phyloP scores from a whole-genome alignment of 768 basidiomycete genomes.

The Cystobasidium ongulense region DNA sequence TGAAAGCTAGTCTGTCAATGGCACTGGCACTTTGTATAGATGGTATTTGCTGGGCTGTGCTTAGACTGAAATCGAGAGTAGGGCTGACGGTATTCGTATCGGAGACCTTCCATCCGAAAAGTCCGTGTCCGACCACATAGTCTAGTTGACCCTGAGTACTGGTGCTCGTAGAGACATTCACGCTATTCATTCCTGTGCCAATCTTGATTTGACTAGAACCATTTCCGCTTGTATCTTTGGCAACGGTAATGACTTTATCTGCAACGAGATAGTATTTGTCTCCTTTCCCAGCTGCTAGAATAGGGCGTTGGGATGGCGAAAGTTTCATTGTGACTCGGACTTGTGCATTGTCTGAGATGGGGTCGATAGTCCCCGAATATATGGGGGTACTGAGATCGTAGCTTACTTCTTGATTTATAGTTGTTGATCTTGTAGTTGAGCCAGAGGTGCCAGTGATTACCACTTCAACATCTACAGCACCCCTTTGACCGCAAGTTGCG shows the following conservation, averaged over 20 bases:
- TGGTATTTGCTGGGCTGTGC: neutral
- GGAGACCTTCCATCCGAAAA: slow-evolving; percentile 14
- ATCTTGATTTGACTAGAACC: slow-evolving; percentile 21
- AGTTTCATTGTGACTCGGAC: slow-evolving; percentile 21
- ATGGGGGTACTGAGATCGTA: slow-evolving; percentile 58
- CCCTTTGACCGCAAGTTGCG: slow-evolving; percentile 70
- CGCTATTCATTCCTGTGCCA: slow-evolving; percentile 46
- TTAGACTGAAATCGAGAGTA: neutral
- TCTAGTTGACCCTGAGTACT: neutral
- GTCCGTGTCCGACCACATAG: slow-evolving; percentile 18
- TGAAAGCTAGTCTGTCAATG: slow-evolving; percentile 37
- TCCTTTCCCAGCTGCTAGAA: slow-evolving; percentile 55
- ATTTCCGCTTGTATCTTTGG: slow-evolving; percentile 51
- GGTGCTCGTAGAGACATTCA: slow-evolving; percentile 30
- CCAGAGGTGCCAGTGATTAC: slow-evolving; percentile 59
- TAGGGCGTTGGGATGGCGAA: slow-evolving; percentile 61
- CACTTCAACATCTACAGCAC: slow-evolving; percentile 70
- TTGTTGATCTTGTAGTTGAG: slow-evolving; percentile 59
- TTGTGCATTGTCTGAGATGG: slow-evolving; percentile 50
- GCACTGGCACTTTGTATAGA: slow-evolving; percentile 35
- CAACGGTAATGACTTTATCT: slow-evolving; percentile 66
- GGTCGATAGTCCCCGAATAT: slow-evolving; percentile 76
- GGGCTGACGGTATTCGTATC: neutral
- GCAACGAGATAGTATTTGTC: slow-evolving; percentile 77
- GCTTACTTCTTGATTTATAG: slow-evolving; percentile 62